Evolutionary conservation across 2,329 filamentous ascomycete genomes (phyloP), one percentile per base, ranked within the genome.

Genomic region (Chrysoporthe austroafricana): DNA sequence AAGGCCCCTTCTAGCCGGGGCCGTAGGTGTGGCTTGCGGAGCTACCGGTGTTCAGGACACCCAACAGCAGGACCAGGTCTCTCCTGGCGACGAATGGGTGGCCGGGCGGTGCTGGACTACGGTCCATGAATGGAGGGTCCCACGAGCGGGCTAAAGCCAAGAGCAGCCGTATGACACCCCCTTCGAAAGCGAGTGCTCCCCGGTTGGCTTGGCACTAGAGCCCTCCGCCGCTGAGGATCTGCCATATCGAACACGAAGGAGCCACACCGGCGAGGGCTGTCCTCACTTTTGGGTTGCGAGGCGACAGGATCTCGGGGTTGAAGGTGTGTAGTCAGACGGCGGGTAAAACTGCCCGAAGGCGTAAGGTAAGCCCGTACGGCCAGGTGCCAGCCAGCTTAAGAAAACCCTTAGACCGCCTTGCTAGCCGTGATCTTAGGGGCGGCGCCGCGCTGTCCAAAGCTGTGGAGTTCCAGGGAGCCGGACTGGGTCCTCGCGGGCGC

Each of bases 61-160:
- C 26, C 50, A 54, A 13, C 50, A 16, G 21, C 26, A 54, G 21
- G 26, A 16, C 11, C 14, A 32, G 26, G 32, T 54, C 9, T 16
- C 6, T 11, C 32, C 21, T 54, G 21, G 32, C 21, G 21, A 26
- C 26, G 50, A 16, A 14, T 7, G 48, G 48, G 48, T 36, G 39
- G 21, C 26, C 14, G 43, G n/a, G 42, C 56, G 16, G 42, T 48
- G 62, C 42, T 65, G 62, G 48, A 48, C 43, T 42, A 36, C 21
- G 3, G 48, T 50, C 21, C 13, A 50, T 63, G 61, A 54, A 46
- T 32, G 18, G 46, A 26, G 60, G 14, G 48, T 57, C 21, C 58
- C 18, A 54, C 43, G 50, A 66, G 63, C 21, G 59, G 57, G 63
- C 43, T 68, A 50, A 48, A 44, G 44, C 26, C 58, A 61, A 43